A percentile compares a stretch with the other conserved stretches of the same genome.
phyloP scores from a whole-genome alignment of 1,139 yeast genomes.

The Zygosaccharomyces sapae region DNA sequence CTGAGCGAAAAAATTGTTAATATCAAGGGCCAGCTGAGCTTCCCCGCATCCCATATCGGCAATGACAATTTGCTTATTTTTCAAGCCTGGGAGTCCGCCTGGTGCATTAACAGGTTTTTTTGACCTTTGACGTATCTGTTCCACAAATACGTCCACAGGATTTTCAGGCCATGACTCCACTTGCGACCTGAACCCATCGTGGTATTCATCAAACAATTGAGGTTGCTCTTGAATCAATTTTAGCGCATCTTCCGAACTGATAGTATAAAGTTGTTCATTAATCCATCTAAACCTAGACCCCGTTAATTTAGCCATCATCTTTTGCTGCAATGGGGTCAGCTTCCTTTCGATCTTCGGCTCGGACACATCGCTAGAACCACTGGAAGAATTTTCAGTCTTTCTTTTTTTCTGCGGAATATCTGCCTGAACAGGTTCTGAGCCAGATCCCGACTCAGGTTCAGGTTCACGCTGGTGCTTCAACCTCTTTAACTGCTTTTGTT shows the following conservation, averaged over 20 bases:
- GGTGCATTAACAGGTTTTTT: conserved; percentile 80
- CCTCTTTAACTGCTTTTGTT: background rate
- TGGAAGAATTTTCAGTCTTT: conserved; percentile 1
- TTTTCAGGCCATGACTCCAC: conserved; percentile 98
- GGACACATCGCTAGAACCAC: background rate
- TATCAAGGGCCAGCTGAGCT: conserved; percentile 74
- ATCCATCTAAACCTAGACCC: conserved; percentile 98
- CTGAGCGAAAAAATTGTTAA: conserved; percentile 47
- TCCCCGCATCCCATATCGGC: conserved; percentile 99
- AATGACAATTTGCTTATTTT: conserved; percentile 56
- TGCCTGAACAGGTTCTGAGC: conserved; percentile 3
- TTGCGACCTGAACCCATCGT: conserved; percentile 89
- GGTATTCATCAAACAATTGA: conserved; percentile 85
- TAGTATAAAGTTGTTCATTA: conserved; percentile 89
- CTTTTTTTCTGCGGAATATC: conserved; percentile 12
- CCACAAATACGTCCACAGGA: conserved; percentile 85
- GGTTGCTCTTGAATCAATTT: conserved; percentile 76
- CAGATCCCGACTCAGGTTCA: conserved; percentile 10
- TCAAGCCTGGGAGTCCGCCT: conserved; percentile 83
- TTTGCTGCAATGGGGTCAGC: conserved; percentile 86
- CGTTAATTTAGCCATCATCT: conserved; percentile 89
- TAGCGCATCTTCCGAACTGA: conserved; percentile 71
- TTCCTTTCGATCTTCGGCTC: conserved; percentile 35
- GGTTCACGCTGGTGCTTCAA: conserved; percentile 13
- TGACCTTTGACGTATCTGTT: conserved; percentile 60